These are phyloP conservation scores for Peronospora destructor DNA, from an alignment of 352 stramenopile species.

Conservation along the genomic window DNA sequence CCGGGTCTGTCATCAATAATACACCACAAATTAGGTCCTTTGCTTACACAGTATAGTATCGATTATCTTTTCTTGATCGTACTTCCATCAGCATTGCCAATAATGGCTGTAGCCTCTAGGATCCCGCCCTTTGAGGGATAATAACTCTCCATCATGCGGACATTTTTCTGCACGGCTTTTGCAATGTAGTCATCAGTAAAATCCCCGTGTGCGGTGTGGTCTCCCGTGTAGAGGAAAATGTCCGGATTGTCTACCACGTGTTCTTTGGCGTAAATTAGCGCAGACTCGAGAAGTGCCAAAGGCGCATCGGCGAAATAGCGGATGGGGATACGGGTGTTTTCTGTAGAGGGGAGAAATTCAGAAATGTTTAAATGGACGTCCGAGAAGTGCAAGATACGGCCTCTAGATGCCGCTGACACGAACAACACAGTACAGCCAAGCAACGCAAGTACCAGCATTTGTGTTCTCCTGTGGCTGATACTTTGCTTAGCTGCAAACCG, in stretches of 20 bases:
- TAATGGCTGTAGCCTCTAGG: constrained; percentile 62
- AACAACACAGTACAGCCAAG: constrained; percentile 5
- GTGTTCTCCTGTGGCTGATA: constrained; percentile 20
- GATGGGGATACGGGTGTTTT: constrained; percentile 36
- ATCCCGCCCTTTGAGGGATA: constrained; percentile 33
- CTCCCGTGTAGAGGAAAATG: constrained; percentile 76
- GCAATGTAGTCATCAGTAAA: constrained; percentile 60
- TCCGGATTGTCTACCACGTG: constrained; percentile 49
- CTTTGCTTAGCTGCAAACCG: constrained; percentile 13
- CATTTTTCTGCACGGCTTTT: constrained; percentile 55
- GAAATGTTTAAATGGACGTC: constrained; percentile 84
- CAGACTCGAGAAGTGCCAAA: constrained; percentile 55
- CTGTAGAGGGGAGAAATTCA: constrained; percentile 22
- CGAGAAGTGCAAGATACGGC: constrained; percentile 72
- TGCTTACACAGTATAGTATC: not conserved
- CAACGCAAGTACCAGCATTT: constrained; percentile 2
- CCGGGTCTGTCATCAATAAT: constrained; percentile 38
- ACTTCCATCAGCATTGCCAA: constrained; percentile 78
- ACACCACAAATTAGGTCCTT: constrained; percentile 6
- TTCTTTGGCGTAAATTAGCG: constrained; percentile 54
- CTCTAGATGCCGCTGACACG: constrained; percentile 8
- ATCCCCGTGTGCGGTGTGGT: constrained; percentile 59
- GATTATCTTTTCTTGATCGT: constrained; percentile 4
- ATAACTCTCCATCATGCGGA: constrained; percentile 62
- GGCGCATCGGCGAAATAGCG: constrained; percentile 52